A percentile compares a stretch with the other conserved stretches of the same genome.
Evolutionary conservation across 2,329 filamentous ascomycete species (phyloP).

Genomic region (Lizonia empirigonia): DNA sequence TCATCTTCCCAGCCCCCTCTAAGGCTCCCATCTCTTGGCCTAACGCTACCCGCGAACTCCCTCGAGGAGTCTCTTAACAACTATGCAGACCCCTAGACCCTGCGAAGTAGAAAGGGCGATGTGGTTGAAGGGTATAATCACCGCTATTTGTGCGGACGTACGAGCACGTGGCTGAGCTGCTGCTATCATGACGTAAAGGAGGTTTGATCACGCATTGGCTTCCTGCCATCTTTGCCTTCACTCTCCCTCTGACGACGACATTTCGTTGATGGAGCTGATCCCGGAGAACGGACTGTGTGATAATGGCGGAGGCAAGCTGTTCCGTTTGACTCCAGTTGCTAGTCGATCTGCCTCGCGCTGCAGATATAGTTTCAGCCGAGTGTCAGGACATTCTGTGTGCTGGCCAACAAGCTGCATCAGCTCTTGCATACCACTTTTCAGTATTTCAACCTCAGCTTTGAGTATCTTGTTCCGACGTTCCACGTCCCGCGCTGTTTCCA

Average conservation of each 20-base stretch:
- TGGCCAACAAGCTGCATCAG: slow-evolving; percentile 33
- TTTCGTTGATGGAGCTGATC: background rate
- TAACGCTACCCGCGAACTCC: background rate
- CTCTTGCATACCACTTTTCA: slow-evolving; percentile 29
- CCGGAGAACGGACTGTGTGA: background rate
- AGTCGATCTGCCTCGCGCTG: slow-evolving; percentile 36
- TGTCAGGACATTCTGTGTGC: slow-evolving; percentile 35
- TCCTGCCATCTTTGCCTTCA: background rate
- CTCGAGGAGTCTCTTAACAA: background rate
- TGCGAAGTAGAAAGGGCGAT: background rate
- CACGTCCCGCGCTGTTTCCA: slow-evolving; percentile 48
- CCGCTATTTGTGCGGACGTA: background rate
- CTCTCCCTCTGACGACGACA: background rate
- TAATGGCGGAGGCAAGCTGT: background rate
- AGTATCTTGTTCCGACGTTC: slow-evolving; percentile 38
- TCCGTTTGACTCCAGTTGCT: slow-evolving; percentile 1
- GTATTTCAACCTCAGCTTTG: slow-evolving; percentile 34
- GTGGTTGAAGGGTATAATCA: background rate
- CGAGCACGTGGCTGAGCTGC: background rate
- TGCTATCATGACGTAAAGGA: background rate
- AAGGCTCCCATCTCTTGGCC: background rate
- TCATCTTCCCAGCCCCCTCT: background rate
- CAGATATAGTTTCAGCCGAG: slow-evolving; percentile 31
- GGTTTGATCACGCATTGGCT: background rate
- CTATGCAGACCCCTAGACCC: background rate